These are phyloP conservation scores for Fraxinus excelsior DNA, from an alignment of 257 asterid genomes.

Conservation along the genomic window DNA sequence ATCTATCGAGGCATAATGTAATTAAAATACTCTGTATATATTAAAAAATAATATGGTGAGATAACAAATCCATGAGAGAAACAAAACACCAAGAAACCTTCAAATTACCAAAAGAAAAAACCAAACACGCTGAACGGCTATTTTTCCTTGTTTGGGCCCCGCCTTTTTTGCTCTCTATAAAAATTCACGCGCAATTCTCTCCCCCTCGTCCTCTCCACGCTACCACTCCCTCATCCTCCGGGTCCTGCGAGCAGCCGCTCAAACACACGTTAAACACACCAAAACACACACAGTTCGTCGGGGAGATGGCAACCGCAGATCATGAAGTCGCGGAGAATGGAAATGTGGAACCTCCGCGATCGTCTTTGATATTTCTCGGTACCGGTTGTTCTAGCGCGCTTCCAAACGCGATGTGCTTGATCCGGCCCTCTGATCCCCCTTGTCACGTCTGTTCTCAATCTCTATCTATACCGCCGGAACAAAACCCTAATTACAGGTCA, in stretches of 20 bases:
- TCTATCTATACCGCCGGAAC: conserved; percentile 62
- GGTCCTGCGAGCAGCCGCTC: neutral
- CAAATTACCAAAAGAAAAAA: too few species aligned
- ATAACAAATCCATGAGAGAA: too few species aligned
- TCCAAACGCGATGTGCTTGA: conserved; percentile 82
- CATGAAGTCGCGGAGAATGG: conserved; percentile 45
- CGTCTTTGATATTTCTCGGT: conserved; percentile 85
- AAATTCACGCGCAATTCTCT: neutral
- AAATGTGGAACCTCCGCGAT: conserved; percentile 45
- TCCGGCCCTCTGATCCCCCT: conserved; percentile 87
- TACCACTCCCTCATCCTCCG: neutral
- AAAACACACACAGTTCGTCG: too few species aligned
- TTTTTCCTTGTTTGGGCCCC: too few species aligned
- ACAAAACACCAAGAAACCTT: too few species aligned
- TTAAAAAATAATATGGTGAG: too few species aligned
- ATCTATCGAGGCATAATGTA: too few species aligned
- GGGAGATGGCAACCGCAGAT: conserved; percentile 36
- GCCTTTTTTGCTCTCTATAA: too few species aligned
- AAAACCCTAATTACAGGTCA: conserved; percentile 91
- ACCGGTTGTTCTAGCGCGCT: conserved; percentile 97
- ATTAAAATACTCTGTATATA: too few species aligned
- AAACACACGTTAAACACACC: neutral
- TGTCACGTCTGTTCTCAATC: conserved; percentile 79
- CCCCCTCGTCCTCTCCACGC: neutral
- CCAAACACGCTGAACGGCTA: too few species aligned